A percentile compares a stretch with the other conserved stretches of the same genome.
Conservation (phyloP, 768 basidiomycete species). For the Clitopilus hobsonii region DNA sequence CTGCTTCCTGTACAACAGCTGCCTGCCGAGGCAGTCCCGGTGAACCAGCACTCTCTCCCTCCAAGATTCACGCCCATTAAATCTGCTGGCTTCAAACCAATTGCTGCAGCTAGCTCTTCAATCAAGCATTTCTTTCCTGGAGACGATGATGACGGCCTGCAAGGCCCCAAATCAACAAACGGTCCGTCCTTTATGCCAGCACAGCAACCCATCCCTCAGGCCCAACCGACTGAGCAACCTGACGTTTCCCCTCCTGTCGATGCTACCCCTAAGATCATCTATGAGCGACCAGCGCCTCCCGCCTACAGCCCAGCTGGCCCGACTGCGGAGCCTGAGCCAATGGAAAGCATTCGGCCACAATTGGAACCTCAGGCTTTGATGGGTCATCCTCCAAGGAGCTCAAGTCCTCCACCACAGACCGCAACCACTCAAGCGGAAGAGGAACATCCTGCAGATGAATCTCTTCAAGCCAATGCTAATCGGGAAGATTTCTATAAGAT, state of each 20-base stretch:
- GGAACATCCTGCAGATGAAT: not conserved
- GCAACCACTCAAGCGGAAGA: not conserved
- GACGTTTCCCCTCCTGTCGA: not conserved
- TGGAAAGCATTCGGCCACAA: not conserved
- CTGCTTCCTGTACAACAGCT: not conserved
- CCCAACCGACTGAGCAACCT: not conserved
- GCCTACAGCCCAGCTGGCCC: not conserved
- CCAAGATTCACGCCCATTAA: constrained; percentile 24
- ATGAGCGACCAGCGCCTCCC: not conserved
- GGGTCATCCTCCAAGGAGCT: not conserved
- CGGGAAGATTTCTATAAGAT: constrained; percentile 72
- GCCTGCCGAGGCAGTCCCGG: constrained; percentile 6
- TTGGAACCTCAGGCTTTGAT: not conserved
- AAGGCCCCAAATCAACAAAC: constrained; percentile 20
- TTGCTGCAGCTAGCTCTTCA: constrained; percentile 48
- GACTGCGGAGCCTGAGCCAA: not conserved
- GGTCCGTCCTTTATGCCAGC: not conserved
- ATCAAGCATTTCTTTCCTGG: constrained; percentile 81
- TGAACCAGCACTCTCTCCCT: constrained; percentile 8
- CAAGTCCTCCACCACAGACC: not conserved
- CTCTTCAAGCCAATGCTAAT: constrained; percentile 11
- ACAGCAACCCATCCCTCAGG: not conserved
- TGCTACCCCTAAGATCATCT: not conserved
- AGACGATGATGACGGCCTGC: constrained; percentile 63
- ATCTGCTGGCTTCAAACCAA: constrained; percentile 62